Percentiles rank a stretch among this genome's conserved stretches.
Conservation (phyloP, 108 stramenopile species). For the Cyclotella atomus region DNA sequence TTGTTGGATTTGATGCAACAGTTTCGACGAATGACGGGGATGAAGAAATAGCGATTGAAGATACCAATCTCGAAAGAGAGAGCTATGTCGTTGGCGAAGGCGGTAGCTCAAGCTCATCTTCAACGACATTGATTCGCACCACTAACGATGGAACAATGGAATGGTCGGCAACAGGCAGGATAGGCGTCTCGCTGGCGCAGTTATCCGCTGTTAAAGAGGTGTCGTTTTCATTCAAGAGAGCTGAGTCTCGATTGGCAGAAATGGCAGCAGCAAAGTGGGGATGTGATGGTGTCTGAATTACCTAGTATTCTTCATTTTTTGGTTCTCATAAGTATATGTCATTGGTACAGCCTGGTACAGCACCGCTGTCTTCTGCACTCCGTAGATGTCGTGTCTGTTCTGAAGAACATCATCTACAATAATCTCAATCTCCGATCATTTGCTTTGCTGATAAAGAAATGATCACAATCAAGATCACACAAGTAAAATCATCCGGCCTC, state of each 20-base stretch:
- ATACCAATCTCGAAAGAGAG: constrained; percentile 8
- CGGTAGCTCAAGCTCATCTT: constrained; percentile 51
- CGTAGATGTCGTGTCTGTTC: too few relatives aligned
- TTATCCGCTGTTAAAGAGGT: constrained; percentile 50
- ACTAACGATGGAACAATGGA: constrained; percentile 37
- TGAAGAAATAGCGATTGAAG: constrained; percentile 44
- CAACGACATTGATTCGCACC: constrained; percentile 45
- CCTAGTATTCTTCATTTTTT: too few relatives aligned
- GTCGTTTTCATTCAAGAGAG: constrained; percentile 51
- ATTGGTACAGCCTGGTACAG: too few relatives aligned
- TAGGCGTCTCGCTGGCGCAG: constrained; percentile 56
- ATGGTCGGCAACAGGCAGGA: constrained; percentile 54
- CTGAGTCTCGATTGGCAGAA: constrained; percentile 48
- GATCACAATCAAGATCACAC: too few relatives aligned
- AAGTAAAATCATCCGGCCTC: too few relatives aligned
- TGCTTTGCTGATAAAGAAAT: too few relatives aligned
- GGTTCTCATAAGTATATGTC: too few relatives aligned
- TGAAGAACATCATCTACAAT: too few relatives aligned
- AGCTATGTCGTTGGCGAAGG: constrained; percentile 42
- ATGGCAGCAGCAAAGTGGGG: constrained; percentile 40
- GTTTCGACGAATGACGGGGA: constrained; percentile 50
- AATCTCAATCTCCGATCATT: too few relatives aligned
- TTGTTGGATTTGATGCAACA: constrained; percentile 49
- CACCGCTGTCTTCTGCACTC: too few relatives aligned
- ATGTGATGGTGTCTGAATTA: too few relatives aligned